Conservation (phyloP, 2,329 filamentous ascomycete genomes). For the Monosporascus ibericus region DNA sequence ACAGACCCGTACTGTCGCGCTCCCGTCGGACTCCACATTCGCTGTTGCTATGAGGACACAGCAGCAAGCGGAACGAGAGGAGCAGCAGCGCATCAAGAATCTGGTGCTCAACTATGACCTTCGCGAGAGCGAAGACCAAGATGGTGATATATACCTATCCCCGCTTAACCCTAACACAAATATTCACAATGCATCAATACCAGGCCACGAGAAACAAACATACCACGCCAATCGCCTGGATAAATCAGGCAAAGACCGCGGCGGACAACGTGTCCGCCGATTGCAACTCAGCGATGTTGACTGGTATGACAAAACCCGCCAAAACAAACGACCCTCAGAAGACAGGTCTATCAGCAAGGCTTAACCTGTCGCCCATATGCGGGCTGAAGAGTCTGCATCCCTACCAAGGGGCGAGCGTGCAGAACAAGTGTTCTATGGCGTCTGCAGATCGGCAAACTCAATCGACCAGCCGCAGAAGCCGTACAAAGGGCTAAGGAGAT, state of each 20-base stretch:
- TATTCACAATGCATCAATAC: conserved; percentile 40
- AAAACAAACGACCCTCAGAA: conserved; percentile 6
- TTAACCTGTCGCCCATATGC: neutral
- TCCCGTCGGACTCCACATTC: conserved; percentile 88
- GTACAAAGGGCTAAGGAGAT: neutral
- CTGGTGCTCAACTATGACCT: conserved; percentile 95
- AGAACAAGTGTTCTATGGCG: neutral
- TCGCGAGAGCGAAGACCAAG: conserved; percentile 71
- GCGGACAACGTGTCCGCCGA: conserved; percentile 78
- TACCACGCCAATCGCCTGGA: conserved; percentile 52
- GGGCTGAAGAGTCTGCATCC: neutral
- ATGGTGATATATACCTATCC: conserved; percentile 57
- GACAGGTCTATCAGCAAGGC: neutral
- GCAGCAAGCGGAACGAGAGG: conserved; percentile 89
- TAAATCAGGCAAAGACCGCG: conserved; percentile 54
- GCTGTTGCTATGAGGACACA: conserved; percentile 94
- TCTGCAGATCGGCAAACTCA: neutral
- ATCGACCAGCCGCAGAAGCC: neutral
- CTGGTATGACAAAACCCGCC: conserved; percentile 60
- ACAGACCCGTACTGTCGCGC: conserved; percentile 83
- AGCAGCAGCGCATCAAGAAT: conserved; percentile 98
- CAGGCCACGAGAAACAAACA: conserved; percentile 45
- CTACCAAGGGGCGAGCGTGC: neutral
- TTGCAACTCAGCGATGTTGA: conserved; percentile 95
- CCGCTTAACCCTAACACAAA: conserved; percentile 40